phyloP scores from a whole-genome alignment of 2,329 filamentous ascomycete genomes.

The Torrubiella hemipterigena region DNA sequence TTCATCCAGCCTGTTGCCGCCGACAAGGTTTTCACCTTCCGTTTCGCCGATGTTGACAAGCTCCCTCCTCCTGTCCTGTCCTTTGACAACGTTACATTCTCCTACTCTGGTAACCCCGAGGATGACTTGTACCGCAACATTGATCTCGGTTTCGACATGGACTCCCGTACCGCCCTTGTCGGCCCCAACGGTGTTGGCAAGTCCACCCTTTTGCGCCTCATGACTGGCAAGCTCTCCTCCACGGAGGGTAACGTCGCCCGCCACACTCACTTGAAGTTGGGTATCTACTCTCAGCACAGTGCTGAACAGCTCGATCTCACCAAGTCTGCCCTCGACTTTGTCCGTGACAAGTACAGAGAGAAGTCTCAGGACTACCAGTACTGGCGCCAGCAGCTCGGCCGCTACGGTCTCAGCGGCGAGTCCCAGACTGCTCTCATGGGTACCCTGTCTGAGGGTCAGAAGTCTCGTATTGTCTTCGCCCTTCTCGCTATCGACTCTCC shows the following conservation, averaged over 20 bases:
- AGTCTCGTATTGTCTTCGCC: constrained; percentile 96
- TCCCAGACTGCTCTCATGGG: constrained; percentile 96
- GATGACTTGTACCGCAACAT: constrained; percentile 95
- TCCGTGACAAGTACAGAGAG: constrained; percentile 82
- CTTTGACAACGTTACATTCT: constrained; percentile 96
- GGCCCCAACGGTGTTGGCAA: constrained; percentile 99
- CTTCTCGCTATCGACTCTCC: constrained; percentile 88
- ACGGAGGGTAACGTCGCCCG: constrained; percentile 72
- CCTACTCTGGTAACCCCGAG: constrained; percentile 78
- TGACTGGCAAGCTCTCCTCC: constrained; percentile 89
- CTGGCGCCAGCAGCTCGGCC: constrained; percentile 95
- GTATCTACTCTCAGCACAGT: constrained; percentile 96
- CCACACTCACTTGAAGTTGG: constrained; percentile 97
- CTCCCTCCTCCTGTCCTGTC: constrained; percentile 94
- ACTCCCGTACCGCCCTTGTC: constrained; percentile 91
- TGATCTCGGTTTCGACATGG: constrained; percentile 99
- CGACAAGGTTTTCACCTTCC: constrained; percentile 91
- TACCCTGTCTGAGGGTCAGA: constrained; percentile 93
- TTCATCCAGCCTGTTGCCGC: constrained; percentile 84
- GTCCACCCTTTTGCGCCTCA: constrained; percentile 87
- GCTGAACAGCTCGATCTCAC: constrained; percentile 96
- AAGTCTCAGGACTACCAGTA: constrained; percentile 98
- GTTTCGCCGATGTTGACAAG: constrained; percentile 98
- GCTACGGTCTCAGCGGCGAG: constrained; percentile 87
- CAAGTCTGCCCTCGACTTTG: constrained; percentile 95